These are phyloP conservation scores for Sistotremastrum suecicum DNA, from an alignment of 768 basidiomycete species.

Conservation along the genomic window DNA sequence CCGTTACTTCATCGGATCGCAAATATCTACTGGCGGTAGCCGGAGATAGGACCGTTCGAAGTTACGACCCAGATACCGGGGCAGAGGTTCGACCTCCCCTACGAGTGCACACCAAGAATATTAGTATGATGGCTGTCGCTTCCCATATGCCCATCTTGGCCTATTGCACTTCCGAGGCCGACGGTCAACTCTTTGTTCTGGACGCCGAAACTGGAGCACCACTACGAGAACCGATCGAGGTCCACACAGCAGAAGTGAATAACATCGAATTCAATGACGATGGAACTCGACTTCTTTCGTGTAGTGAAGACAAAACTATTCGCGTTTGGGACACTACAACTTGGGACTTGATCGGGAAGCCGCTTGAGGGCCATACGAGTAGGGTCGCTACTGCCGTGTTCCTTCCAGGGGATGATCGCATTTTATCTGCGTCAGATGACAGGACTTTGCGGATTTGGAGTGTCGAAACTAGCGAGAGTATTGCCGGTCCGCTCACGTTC, in stretches of 20 bases:
- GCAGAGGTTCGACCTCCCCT: no score
- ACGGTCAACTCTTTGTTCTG: not conserved
- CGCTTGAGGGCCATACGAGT: constrained; percentile 1
- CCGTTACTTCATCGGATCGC: no score
- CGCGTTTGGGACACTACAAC: not conserved
- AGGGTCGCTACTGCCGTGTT: not conserved
- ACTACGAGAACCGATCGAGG: constrained; percentile 9
- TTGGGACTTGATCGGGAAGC: not conserved
- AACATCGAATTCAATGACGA: not conserved
- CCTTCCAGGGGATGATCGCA: constrained; percentile 2
- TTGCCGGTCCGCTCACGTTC: not conserved
- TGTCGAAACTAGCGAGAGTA: not conserved
- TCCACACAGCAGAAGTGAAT: not conserved
- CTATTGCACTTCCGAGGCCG: no score
- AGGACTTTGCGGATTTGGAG: constrained; percentile 1
- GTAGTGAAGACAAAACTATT: not conserved
- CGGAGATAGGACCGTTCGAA: no score
- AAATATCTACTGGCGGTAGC: no score
- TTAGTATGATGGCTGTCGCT: no score
- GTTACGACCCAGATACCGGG: no score
- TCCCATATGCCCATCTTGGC: no score
- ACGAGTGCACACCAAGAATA: no score
- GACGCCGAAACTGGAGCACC: constrained; percentile 35
- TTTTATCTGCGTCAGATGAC: constrained; percentile 3
- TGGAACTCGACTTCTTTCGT: not conserved